Percentiles rank a stretch among this genome's conserved stretches.
These are phyloP conservation scores for Oenanthe sinensis DNA, from an alignment of 129 eudicot genomes.

Conservation along the genomic window DNA sequence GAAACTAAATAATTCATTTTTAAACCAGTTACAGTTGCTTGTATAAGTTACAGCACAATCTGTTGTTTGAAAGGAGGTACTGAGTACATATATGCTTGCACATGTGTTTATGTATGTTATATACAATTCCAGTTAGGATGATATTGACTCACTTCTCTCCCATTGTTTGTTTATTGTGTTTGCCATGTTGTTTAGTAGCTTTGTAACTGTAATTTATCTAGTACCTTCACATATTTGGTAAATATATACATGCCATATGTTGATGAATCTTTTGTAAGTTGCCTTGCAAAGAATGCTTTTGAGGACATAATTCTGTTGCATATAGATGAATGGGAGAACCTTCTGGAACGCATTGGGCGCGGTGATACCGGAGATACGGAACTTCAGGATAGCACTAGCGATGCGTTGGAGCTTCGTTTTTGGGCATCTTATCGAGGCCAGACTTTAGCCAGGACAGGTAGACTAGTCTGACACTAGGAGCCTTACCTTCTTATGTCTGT, in stretches of 20 bases:
- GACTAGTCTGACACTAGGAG: constrained; percentile 9
- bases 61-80: not conserved
- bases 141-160: not conserved
- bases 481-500: not conserved
- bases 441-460: constrained; percentile 93
- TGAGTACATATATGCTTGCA: not conserved
- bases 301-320: not conserved
- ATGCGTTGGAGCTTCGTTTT: constrained; percentile 80
- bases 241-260: not conserved
- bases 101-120: not conserved
- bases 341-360: constrained; percentile 78
- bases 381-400: constrained; percentile 62
- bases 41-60: not conserved
- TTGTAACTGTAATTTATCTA: no score
- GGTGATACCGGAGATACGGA: constrained; percentile 61
- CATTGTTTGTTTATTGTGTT: not conserved
- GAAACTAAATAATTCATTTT: not conserved
- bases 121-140: not conserved
- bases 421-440: constrained; percentile 99
- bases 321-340: constrained; percentile 92
- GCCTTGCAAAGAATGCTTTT: not conserved
- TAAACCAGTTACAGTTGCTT: not conserved
- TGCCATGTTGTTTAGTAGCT: not conserved
- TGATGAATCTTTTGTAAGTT: not conserved
- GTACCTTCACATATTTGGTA: not conserved